phyloP scores from a whole-genome alignment of 2,329 filamentous ascomycete species.

The Acarospora socialis region DNA sequence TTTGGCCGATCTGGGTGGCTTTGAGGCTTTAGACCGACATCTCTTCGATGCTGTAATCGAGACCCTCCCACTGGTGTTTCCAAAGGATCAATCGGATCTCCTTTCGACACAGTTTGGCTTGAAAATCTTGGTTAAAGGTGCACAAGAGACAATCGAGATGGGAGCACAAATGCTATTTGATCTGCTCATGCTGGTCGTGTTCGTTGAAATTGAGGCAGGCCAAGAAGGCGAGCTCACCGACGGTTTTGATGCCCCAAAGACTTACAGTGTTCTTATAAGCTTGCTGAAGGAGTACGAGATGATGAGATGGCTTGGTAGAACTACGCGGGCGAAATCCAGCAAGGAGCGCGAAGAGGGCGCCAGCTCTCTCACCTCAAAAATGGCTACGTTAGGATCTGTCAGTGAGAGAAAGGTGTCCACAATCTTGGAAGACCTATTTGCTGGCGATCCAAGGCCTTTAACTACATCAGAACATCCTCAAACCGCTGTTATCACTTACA shows the following conservation, averaged over 20 bases:
- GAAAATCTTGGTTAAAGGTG: conserved; percentile 58
- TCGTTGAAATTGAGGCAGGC: conserved; percentile 74
- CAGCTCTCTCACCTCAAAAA: conserved; percentile 16
- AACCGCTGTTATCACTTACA: conserved; percentile 28
- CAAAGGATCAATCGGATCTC: conserved; percentile 28
- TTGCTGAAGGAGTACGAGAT: conserved; percentile 61
- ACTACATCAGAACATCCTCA: conserved; percentile 26
- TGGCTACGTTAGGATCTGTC: conserved; percentile 10
- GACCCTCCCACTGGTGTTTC: conserved; percentile 30
- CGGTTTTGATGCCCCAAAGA: conserved; percentile 44
- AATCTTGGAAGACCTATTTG: conserved; percentile 25
- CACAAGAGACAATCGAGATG: conserved; percentile 62
- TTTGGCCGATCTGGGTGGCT: conserved; percentile 50
- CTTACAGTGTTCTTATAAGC: conserved; percentile 52
- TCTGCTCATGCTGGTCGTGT: conserved; percentile 66
- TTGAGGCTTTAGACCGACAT: conserved; percentile 32
- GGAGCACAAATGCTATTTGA: conserved; percentile 66
- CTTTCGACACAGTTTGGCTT: conserved; percentile 58
- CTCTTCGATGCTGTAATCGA: conserved; percentile 38
- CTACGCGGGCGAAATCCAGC: conserved; percentile 21
- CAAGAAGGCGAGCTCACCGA: conserved; percentile 49
- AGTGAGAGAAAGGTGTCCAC: conserved; percentile 5
- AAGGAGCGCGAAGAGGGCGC: conserved; percentile 15
- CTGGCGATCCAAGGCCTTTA: conserved; percentile 29
- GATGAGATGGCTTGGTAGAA: conserved; percentile 45